phyloP scores from a whole-genome alignment of 1,284 basidiomycete species.

The Apiotrichum brassicae region DNA sequence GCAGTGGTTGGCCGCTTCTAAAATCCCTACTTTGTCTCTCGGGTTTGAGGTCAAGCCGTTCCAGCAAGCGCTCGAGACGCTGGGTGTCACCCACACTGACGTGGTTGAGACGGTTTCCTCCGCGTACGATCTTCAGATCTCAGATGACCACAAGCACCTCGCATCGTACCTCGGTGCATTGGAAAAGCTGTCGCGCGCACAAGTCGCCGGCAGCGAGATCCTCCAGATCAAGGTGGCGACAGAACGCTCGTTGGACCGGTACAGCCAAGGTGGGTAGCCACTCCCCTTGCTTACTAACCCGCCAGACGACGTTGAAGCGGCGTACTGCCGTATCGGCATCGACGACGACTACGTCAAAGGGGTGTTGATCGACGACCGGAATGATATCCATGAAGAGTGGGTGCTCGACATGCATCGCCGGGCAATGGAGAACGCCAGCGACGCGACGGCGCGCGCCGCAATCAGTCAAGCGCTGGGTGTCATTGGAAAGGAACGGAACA shows the following conservation, averaged over 20 bases:
- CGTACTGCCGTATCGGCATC: constrained; percentile 33
- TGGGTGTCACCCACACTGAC: constrained; percentile 29
- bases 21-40: constrained; percentile 1
- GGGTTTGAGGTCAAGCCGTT: constrained; percentile 7
- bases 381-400: constrained; percentile 31
- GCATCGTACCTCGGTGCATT: constrained; percentile 30
- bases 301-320: constrained; percentile 31
- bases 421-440: constrained; percentile 18
- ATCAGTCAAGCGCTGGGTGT: constrained; percentile 26
- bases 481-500: constrained; percentile 26
- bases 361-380: constrained; percentile 20
- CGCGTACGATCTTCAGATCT: constrained; percentile 36
- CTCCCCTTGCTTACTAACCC: constrained; percentile 11
- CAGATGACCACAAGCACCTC: constrained; percentile 16
- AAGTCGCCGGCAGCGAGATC: constrained; percentile 18
- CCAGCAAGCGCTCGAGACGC: constrained; percentile 5
- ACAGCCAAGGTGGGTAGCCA: constrained; percentile 21
- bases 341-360: constrained; percentile 16
- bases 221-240: constrained; percentile 31
- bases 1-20: constrained; percentile 6
- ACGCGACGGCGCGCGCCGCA: constrained; percentile 13
- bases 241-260: constrained; percentile 34
- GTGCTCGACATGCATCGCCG: constrained; percentile 31
- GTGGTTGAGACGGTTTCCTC: constrained; percentile 20
- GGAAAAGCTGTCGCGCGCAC: constrained; percentile 22